Percentiles rank a stretch among this genome's conserved stretches.
phyloP scores from a whole-genome alignment of 805 yeast genomes.

The Candida nonsorbophila region DNA sequence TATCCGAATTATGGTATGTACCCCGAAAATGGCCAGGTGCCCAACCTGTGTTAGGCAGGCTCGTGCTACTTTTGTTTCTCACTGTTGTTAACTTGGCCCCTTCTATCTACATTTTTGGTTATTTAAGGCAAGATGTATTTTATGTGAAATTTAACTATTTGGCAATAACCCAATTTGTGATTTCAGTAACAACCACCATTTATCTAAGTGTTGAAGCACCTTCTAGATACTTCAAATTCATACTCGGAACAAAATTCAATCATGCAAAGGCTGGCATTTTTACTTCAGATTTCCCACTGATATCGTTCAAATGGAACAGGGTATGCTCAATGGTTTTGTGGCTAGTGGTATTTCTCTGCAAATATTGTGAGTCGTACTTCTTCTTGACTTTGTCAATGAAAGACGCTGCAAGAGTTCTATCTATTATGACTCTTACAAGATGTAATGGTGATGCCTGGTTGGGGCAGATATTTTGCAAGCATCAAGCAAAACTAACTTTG shows the following conservation, averaged over 20 bases:
- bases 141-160: slow-evolving; percentile 18
- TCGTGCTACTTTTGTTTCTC: slow-evolving; percentile 12
- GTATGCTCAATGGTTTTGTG: slow-evolving; percentile 25
- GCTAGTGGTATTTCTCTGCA: slow-evolving; percentile 26
- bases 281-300: slow-evolving; percentile 19
- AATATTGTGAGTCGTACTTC: slow-evolving; percentile 30
- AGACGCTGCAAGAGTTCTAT: slow-evolving; percentile 27
- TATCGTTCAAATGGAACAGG: too few species aligned
- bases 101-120: slow-evolving; percentile 22
- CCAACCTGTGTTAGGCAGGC: slow-evolving; percentile 10
- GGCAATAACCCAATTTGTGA: slow-evolving; percentile 18
- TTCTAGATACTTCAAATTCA: slow-evolving; percentile 12
- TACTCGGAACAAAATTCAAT: slow-evolving; percentile 5
- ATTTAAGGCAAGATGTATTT: slow-evolving; percentile 16
- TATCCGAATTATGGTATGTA: slow-evolving; percentile 19
- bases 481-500: slow-evolving; percentile 23
- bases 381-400: slow-evolving; percentile 29
- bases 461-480: slow-evolving; percentile 16
- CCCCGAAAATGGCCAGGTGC: slow-evolving; percentile 21
- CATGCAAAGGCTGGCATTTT: slow-evolving; percentile 10
- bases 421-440: slow-evolving; percentile 19
- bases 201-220: slow-evolving; percentile 26
- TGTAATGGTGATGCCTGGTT: slow-evolving; percentile 23
- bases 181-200: slow-evolving; percentile 22
- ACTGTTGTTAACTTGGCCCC: slow-evolving; percentile 19